These are phyloP conservation scores for Verticillium dahliae DNA, from an alignment of 2,329 filamentous ascomycete species.

Conservation along the genomic window DNA sequence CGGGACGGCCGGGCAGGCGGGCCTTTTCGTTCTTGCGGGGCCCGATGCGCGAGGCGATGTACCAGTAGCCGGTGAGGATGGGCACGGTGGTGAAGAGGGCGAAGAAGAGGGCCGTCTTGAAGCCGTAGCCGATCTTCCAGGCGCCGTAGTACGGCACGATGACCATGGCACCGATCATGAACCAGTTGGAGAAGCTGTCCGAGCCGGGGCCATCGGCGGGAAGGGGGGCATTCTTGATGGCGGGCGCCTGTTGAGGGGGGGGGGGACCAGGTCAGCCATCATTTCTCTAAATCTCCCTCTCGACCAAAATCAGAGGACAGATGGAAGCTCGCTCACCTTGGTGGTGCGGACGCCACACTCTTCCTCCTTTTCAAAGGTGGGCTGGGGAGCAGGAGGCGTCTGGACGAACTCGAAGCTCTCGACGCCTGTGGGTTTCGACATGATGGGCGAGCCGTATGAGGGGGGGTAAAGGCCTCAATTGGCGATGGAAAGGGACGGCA, in stretches of 20 bases:
- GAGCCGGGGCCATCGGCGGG: conserved; percentile 71
- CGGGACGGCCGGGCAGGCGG: conserved; percentile 66
- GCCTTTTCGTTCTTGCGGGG: conserved; percentile 82
- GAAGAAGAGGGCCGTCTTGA: conserved; percentile 77
- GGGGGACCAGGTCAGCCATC: neutral
- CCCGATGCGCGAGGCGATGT: conserved; percentile 63
- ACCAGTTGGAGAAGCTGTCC: conserved; percentile 71
- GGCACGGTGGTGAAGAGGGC: conserved; percentile 65
- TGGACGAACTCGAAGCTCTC: conserved; percentile 59
- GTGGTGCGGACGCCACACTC: conserved; percentile 47
- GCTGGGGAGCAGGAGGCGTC: conserved; percentile 43
- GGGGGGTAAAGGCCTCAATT: neutral
- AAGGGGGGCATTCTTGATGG: conserved; percentile 81
- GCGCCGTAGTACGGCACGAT: conserved; percentile 66
- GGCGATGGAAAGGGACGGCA: neutral
- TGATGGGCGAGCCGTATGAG: conserved; percentile 17
- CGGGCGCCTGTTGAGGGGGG: conserved; percentile 54
- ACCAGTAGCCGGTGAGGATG: conserved; percentile 71
- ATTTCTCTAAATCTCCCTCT: no score
- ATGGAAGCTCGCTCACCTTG: conserved; percentile 19
- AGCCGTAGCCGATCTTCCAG: conserved; percentile 70
- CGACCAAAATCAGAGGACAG: neutral
- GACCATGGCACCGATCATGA: conserved; percentile 60
- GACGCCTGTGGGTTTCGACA: conserved; percentile 38
- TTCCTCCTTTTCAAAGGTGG: conserved; percentile 43